Conservation (phyloP, 2,329 filamentous ascomycete species). For the Fusarium nurragi region DNA sequence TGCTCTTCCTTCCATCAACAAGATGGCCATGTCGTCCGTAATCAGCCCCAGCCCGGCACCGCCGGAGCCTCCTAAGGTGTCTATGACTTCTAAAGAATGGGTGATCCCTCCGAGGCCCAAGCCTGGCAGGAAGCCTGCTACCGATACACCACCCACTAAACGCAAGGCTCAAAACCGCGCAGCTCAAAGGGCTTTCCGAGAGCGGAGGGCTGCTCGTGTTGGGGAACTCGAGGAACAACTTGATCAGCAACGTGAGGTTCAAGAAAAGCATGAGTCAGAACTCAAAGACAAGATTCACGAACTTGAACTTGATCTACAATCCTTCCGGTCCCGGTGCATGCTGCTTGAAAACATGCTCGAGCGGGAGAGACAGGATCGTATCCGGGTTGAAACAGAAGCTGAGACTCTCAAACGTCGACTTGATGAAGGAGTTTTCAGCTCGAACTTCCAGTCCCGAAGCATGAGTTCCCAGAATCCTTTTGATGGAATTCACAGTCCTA, state of each 20-base stretch:
- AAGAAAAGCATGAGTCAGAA: constrained; percentile 67
- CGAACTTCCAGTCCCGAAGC: constrained; percentile 42
- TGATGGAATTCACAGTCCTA: constrained; percentile 43
- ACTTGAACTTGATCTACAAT: constrained; percentile 73
- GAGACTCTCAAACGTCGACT: constrained; percentile 48
- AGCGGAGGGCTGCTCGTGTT: constrained; percentile 85
- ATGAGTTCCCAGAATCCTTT: constrained; percentile 44
- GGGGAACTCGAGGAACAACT: constrained; percentile 77
- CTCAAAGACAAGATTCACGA: constrained; percentile 65
- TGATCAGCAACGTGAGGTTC: constrained; percentile 66
- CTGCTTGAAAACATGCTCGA: constrained; percentile 71
- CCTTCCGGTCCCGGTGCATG: constrained; percentile 69
- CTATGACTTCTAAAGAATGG: constrained; percentile 85
- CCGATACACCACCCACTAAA: constrained; percentile 91
- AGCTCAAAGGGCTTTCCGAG: constrained; percentile 89
- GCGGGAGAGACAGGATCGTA: constrained; percentile 62
- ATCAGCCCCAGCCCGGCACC: constrained; percentile 53
- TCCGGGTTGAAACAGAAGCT: constrained; percentile 55
- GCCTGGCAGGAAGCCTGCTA: constrained; percentile 92
- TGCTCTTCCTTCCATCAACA: constrained; percentile 53
- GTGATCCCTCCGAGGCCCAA: constrained; percentile 84
- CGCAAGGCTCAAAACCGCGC: constrained; percentile 94
- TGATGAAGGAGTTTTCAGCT: constrained; percentile 43
- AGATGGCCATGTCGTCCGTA: constrained; percentile 60
- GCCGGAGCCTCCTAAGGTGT: constrained; percentile 58